Evolutionary conservation across 179 eudicot genomes (phyloP).

Genomic region (Silene noctiflora): DNA sequence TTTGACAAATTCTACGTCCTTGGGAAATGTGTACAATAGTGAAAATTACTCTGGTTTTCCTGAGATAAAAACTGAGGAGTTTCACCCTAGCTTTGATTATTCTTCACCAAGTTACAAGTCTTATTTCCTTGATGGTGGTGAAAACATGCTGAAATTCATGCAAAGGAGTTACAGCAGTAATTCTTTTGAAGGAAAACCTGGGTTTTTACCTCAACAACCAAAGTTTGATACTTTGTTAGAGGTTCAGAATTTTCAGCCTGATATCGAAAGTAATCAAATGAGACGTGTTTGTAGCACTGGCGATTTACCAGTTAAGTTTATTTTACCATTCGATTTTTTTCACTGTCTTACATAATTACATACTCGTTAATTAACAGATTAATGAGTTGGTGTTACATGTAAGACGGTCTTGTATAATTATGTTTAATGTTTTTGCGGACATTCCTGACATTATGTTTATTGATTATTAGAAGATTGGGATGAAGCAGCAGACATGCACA

Average conservation of each 20-base stretch:
- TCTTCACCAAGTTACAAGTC: conserved; percentile 21
- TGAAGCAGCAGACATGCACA: conserved; percentile 19
- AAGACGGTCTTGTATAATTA: no score
- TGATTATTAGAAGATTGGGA: conserved; percentile 32
- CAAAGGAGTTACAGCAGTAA: conserved; percentile 74
- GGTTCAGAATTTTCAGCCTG: conserved; percentile 32
- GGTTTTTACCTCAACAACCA: conserved; percentile 43
- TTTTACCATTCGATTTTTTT: neutral
- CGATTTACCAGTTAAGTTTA: conserved; percentile 66
- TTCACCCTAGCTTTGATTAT: conserved; percentile 36
- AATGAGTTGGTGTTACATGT: no score
- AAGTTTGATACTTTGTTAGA: conserved; percentile 41
- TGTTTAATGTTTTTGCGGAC: no score
- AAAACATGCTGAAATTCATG: conserved; percentile 47
- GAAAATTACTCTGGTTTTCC: conserved; percentile 21
- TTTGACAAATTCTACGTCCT: conserved; percentile 22
- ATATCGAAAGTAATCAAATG: conserved; percentile 47
- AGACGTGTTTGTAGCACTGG: conserved; percentile 85
- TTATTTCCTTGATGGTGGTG: conserved; percentile 22
- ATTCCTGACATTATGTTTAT: conserved; percentile 8
- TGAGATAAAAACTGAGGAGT: conserved; percentile 65
- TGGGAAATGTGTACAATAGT: conserved; percentile 25
- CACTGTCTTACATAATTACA: neutral
- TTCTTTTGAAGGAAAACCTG: conserved; percentile 45
- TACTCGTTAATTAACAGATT: no score